Conservation (phyloP, 2,329 filamentous ascomycete genomes). For the Pestalotiopsis sp. region DNA sequence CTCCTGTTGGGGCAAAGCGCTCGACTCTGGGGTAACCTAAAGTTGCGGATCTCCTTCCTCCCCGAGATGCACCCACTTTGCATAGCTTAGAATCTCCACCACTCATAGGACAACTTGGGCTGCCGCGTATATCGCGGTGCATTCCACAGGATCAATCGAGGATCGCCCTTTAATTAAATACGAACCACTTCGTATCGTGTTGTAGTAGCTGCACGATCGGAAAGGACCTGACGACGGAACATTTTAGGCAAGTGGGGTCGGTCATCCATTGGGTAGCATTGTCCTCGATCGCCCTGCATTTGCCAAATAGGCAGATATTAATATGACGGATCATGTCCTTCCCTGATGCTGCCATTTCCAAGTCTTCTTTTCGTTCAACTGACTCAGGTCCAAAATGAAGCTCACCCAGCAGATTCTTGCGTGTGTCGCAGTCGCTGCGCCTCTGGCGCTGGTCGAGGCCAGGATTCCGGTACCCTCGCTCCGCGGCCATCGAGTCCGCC, state of each 20-base stretch:
- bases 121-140: neutral
- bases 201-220: neutral
- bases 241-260: neutral
- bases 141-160: neutral
- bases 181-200: neutral
- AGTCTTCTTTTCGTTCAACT: neutral
- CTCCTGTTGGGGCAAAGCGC: neutral
- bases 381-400: neutral
- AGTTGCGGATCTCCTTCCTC: neutral
- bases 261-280: neutral
- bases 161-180: neutral
- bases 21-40: neutral
- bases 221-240: neutral
- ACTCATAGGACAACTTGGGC: neutral
- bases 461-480: neutral
- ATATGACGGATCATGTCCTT: neutral
- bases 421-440: neutral
- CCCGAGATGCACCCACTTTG: neutral
- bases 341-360: neutral
- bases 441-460: neutral
- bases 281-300: neutral
- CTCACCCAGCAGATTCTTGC: neutral
- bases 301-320: neutral
- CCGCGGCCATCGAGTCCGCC: slow-evolving; percentile 8
- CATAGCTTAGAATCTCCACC: neutral